Evolutionary conservation across 352 stramenopile genomes (phyloP), one percentile per base, ranked within the genome.

Genomic region (Phytopythium helicoides): DNA sequence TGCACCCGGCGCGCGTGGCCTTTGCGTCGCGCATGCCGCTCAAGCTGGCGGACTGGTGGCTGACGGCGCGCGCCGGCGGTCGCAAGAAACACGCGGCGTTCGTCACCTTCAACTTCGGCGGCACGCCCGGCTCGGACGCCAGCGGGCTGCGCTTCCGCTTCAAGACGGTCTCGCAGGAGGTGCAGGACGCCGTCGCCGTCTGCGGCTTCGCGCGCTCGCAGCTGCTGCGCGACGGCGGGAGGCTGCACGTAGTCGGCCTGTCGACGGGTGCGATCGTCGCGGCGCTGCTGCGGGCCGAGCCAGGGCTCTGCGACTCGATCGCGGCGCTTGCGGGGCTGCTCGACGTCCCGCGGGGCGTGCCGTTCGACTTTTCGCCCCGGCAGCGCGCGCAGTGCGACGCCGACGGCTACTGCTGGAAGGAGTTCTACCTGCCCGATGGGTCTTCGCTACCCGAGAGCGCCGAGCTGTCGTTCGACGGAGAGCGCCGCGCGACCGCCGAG

Each of bases 251-350:
- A 8, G 66, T 89, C 8, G 81, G 79, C 1, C 70, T 89, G 47
- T 90, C 81, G 16, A 92, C 81, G 36, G 79, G 79, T 52, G 81
- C 81, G 33, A 89, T 89, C 52, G 49, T 92, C 21, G 79, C 60
- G 14, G 71, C 74, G 65, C 58, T 89, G 35, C 46, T 92, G 36
- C 74, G 76, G 40, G 39, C 28, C 4, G 63, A 71, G 37, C 54
- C 58, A 33, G 54, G 53, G 14, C 42, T 87, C 0, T 64, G 64
- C 22, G 67, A 86, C 46, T 71, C 73, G n/a, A 76, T 89, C 47
- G 64, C 63, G 10, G 73, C 73, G 15, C 79, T 92, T 36, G 81
- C 79, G 6, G 76, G 81, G 4, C 58, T 92, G 25, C 47, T 76
- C 16, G 66, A 90, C 52, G 54, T 86, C 35, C 53, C 46, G 19